Evolutionary conservation across 1,284 basidiomycete genomes (phyloP), one percentile per base, ranked within the genome.

Genomic region (Hemileia vastatrix): DNA sequence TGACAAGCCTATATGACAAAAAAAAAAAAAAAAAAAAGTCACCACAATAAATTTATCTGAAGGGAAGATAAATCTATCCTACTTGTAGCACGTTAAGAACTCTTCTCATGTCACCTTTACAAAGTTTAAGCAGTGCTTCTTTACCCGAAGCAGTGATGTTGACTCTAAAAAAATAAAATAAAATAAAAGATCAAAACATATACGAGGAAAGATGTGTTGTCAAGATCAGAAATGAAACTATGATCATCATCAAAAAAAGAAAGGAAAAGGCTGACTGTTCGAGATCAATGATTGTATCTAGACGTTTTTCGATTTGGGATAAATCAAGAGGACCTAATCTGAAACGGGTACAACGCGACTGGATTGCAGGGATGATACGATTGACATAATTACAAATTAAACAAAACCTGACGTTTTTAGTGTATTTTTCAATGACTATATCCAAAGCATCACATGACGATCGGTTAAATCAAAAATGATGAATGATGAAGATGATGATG

Each of bases 361-460:
- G 95, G 66, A 99, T 95, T 21, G 95, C 95, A 2, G 95, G 95
- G 4, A 88, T 87, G 75, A 99, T 98, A 78, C 97, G 97, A 83
- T 98, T 98, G 76, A 98, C 95, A 71, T 99, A 99, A 78, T 99
- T 99, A 83, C 95, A 97, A 67, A 99, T 95, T 71, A 99, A 98
- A 78, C 94, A 97, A 77, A 99, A 99, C 36, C 95, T 86, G 66
- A 97, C 95, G 73, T 98, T 98, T 77, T 87, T 90, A 5, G 95
- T 99, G 76, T 96, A 97, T 71, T 96, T 93, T 77, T 99, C 95
- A 67, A 99, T 97, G 45, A 98, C 88, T 81, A 70, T 1, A 31
- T n/a, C n/a, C 8, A 15, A 6, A 27, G 18, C 8, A n/a, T 24
- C 15, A 15, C 15, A 24, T 6, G 9, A 8, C 55, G 27, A 36